Percentiles rank a stretch among this genome's conserved stretches.
These are phyloP conservation scores for Cicer yamashitae DNA, from an alignment of 306 rosid species.

Conservation along the genomic window DNA sequence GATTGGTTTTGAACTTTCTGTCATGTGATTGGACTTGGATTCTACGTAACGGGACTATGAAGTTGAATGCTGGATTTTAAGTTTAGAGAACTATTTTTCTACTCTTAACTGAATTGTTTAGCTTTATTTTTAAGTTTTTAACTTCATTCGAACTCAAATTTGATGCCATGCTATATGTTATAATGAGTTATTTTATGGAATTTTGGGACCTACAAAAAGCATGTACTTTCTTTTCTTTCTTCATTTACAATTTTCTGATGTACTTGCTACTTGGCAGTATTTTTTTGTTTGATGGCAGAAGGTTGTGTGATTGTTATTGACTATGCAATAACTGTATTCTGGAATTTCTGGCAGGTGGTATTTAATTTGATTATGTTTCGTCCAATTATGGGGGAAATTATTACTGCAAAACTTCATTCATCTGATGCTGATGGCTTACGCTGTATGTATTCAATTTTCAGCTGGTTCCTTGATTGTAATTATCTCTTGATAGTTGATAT, in stretches of 20 bases:
- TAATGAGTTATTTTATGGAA: background rate
- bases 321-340: conserved; percentile 31
- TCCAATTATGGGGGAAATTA: conserved; percentile 76
- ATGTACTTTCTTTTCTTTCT: background rate
- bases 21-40: conserved; percentile 1
- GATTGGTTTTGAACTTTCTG: conserved; percentile 35
- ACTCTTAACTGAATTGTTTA: conserved; percentile 26
- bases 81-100: background rate
- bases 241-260: conserved; percentile 14
- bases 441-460: conserved; percentile 45
- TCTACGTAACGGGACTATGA: conserved; percentile 13
- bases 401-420: conserved; percentile 63
- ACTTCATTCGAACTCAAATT: background rate
- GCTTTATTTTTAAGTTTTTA: background rate
- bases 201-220: background rate
- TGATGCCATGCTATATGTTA: background rate
- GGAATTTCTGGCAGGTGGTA: conserved; percentile 58
- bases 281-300: conserved; percentile 14
- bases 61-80: conserved; percentile 23
- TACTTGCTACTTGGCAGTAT: background rate
- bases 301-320: conserved; percentile 7
- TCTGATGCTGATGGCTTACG: conserved; percentile 66
- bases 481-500: background rate
- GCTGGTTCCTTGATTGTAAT: conserved; percentile 37
- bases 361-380: conserved; percentile 72